Evolutionary conservation across 164 flowering plant species (phyloP).

Genomic region (Vitis labrusca): DNA sequence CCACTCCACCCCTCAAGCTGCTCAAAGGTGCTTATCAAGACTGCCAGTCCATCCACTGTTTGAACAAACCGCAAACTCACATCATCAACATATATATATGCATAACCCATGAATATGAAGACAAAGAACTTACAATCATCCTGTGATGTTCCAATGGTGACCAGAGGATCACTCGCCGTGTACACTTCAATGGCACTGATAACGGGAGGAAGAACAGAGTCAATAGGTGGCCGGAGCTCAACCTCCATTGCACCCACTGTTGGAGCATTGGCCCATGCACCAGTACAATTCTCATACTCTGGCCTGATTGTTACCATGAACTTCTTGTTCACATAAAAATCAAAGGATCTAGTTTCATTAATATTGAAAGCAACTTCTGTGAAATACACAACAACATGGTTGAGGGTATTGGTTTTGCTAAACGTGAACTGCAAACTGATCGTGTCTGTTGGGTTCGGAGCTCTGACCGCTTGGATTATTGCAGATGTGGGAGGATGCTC

Average conservation of each 20-base stretch:
- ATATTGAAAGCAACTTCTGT: conserved; percentile 1
- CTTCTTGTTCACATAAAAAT: not conserved
- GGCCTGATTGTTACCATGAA: not conserved
- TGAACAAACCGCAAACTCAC: not conserved
- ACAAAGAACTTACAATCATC: conserved; percentile 9
- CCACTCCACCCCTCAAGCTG: conserved; percentile 14
- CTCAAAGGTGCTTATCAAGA: conserved; percentile 1
- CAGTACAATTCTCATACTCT: conserved; percentile 5
- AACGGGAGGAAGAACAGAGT: conserved; percentile 1
- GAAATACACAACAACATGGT: conserved; percentile 8
- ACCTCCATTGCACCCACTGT: not conserved
- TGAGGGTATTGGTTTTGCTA: not conserved
- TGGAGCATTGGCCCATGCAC: not conserved
- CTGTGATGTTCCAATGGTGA: conserved; percentile 2
- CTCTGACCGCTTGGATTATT: conserved; percentile 5
- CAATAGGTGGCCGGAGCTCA: not conserved
- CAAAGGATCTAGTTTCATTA: conserved; percentile 6
- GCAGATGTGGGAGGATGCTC: conserved; percentile 13
- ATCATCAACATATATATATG: not conserved
- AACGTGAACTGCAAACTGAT: conserved; percentile 3
- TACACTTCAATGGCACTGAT: conserved; percentile 15
- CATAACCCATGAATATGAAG: not conserved
- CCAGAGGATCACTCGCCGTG: conserved; percentile 7
- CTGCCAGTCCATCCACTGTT: conserved; percentile 6
- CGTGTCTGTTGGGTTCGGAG: not conserved